Evolutionary conservation across 495 filamentous ascomycete species (phyloP), one percentile per base, ranked within the genome.

Genomic region (Penicillium canariense): DNA sequence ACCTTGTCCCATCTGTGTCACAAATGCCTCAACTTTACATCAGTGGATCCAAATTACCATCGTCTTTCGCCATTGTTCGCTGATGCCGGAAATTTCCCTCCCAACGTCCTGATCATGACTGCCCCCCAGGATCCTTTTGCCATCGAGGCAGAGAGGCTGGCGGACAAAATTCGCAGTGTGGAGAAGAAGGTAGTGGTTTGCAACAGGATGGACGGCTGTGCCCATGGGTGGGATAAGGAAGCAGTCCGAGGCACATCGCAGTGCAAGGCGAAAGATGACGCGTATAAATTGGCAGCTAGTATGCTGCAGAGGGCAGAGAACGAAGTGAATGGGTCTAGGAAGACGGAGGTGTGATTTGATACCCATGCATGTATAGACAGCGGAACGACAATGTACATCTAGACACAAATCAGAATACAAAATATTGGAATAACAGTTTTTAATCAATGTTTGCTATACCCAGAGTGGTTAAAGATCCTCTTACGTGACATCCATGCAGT

Each of bases 91-190:
- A 63, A 56, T 25, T 77, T 75, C 50, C 72, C 76, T 2, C 51
- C 65, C 12, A 61, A 71, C 23, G 55, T 69, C n/a, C 49, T 79
- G 32, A 65, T 79, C 5, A 59, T 81, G 39, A 77, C 74, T 26
- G 73, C 69, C 10, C 66, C 67, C 12, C 65, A 70, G 12, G 74
- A 76, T 50, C 52, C 48, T n/a, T 69, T 74, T 38, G 73, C 70
- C 25, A 54, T 54, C 4, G 77, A 79, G 52, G 72, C 68, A 12
- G 73, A 77, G 46, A 62, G 83, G 27, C 55, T 79, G 30, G 74
- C 69, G 2, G 53, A 63, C 18, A 70, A 61, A 42, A 63, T 75
- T 23, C 55, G 45, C 17, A 42, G 60, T n/a, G 54, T 55, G 12
- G 59, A 63, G 20, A 66, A 65, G 8, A 69, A 71, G 30, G 49